phyloP scores from a whole-genome alignment of 768 basidiomycete species.

The Trametes gibbosa region DNA sequence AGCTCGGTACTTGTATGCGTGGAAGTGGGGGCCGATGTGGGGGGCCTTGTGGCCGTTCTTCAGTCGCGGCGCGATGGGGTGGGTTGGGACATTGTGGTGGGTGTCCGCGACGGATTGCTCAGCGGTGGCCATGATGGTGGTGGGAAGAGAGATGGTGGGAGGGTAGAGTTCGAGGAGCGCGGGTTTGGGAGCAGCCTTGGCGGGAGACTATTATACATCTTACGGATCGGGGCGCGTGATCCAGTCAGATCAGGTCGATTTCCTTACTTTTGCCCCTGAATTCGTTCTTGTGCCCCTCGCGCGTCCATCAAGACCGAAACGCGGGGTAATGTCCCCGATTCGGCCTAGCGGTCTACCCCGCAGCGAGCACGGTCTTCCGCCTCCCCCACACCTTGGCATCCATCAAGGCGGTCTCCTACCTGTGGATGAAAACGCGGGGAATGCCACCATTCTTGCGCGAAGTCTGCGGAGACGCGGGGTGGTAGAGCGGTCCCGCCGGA shows the following conservation, averaged over 20 bases:
- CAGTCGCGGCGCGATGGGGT: constrained; percentile 79
- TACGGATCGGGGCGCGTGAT: constrained; percentile 11
- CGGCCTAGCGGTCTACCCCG: constrained; percentile 10
- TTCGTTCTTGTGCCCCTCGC: constrained; percentile 6
- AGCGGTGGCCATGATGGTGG: constrained; percentile 20
- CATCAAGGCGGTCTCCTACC: not conserved
- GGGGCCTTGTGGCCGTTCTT: constrained; percentile 60
- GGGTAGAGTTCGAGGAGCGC: not conserved
- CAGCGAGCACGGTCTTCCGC: constrained; percentile 10
- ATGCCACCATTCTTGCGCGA: not conserved
- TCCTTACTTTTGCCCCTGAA: constrained; percentile 15
- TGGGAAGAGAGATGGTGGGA: not conserved
- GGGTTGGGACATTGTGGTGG: constrained; percentile 35
- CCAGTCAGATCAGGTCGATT: constrained; percentile 7
- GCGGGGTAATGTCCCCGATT: constrained; percentile 10
- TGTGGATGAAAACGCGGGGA: constrained; percentile 1
- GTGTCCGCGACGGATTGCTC: constrained; percentile 21
- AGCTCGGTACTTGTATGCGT: constrained; percentile 52
- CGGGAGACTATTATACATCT: constrained; percentile 7
- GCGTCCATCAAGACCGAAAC: not conserved
- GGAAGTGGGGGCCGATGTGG: constrained; percentile 75
- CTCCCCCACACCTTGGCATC: constrained; percentile 1
- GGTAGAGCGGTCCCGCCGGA: not conserved
- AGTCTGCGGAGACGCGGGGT: not conserved
- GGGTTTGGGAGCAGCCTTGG: not conserved